Evolutionary conservation across 2,329 filamentous ascomycete species (phyloP).

Genomic region (Beauveria brongniartii): DNA sequence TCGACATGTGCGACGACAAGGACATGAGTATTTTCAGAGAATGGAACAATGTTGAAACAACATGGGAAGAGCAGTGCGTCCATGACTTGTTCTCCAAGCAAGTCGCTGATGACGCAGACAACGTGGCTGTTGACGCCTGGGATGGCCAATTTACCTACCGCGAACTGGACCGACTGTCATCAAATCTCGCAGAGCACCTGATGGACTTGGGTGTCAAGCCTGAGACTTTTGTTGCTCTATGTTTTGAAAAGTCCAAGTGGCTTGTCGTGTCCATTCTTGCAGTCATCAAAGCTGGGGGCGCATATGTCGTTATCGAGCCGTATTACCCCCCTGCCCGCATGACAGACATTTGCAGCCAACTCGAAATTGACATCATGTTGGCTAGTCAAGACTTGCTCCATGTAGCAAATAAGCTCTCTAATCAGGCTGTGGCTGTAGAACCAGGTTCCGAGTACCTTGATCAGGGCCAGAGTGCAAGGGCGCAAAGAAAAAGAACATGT

Average conservation of each 20-base stretch:
- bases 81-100: background rate
- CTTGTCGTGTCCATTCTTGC: constrained; percentile 18
- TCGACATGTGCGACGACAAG: background rate
- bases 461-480: background rate
- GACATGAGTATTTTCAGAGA: background rate
- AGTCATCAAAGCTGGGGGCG: constrained; percentile 19
- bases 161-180: constrained; percentile 22
- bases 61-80: background rate
- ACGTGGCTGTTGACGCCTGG: constrained; percentile 32
- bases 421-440: background rate
- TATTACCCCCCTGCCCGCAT: background rate
- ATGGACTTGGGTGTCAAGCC: constrained; percentile 18
- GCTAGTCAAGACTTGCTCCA: background rate
- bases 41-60: background rate
- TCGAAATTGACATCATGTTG: background rate
- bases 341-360: background rate
- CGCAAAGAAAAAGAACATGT: background rate
- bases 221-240: constrained; percentile 17
- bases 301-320: constrained; percentile 8
- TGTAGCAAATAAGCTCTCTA: background rate
- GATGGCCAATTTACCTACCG: constrained; percentile 34
- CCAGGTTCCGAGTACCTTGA: background rate
- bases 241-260: constrained; percentile 21
- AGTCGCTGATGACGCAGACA: background rate
- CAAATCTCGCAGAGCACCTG: constrained; percentile 13